These are phyloP conservation scores for Pseudogymnoascus sp. DNA, from an alignment of 2,329 filamentous ascomycete genomes.

Conservation along the genomic window DNA sequence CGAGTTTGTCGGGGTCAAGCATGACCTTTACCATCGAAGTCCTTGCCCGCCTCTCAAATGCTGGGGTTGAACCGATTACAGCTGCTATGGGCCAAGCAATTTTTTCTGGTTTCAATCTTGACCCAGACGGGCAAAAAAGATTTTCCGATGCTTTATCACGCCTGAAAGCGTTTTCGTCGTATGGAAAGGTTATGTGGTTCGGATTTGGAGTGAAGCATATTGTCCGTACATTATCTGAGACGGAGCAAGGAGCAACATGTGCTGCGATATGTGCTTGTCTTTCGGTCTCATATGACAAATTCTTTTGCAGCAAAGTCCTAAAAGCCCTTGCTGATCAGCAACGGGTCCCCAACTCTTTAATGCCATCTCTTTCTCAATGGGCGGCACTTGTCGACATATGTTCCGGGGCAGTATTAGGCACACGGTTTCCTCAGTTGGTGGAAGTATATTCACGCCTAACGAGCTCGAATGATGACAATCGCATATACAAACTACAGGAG, in stretches of 20 bases:
- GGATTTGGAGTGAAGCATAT: conserved; percentile 20
- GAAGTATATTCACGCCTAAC: background rate
- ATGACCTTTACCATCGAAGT: conserved; percentile 14
- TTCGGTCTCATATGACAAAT: conserved; percentile 10
- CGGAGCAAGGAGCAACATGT: conserved; percentile 16
- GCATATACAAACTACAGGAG: background rate
- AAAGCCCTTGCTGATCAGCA: conserved; percentile 8
- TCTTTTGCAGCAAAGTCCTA: conserved; percentile 3
- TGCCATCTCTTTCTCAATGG: conserved; percentile 14
- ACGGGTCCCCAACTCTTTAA: conserved; percentile 9
- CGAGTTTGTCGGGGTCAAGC: conserved; percentile 12
- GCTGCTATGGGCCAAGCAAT: conserved; percentile 14
- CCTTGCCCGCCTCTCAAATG: conserved; percentile 15
- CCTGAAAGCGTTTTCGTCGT: conserved; percentile 14
- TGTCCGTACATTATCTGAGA: conserved; percentile 15
- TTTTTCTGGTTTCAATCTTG: conserved; percentile 12
- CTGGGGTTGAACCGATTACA: conserved; percentile 16
- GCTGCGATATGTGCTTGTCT: conserved; percentile 17
- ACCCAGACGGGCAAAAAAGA: conserved; percentile 9
- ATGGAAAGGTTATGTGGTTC: conserved; percentile 18
- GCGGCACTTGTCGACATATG: conserved; percentile 11
- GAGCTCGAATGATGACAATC: background rate
- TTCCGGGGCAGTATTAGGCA: conserved; percentile 10
- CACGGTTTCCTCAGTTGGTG: conserved; percentile 5
- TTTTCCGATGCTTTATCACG: conserved; percentile 8